Percentiles rank a stretch among this genome's conserved stretches.
These are phyloP conservation scores for Eucalyptus rudis DNA, from an alignment of 345 rosid species.

Conservation along the genomic window DNA sequence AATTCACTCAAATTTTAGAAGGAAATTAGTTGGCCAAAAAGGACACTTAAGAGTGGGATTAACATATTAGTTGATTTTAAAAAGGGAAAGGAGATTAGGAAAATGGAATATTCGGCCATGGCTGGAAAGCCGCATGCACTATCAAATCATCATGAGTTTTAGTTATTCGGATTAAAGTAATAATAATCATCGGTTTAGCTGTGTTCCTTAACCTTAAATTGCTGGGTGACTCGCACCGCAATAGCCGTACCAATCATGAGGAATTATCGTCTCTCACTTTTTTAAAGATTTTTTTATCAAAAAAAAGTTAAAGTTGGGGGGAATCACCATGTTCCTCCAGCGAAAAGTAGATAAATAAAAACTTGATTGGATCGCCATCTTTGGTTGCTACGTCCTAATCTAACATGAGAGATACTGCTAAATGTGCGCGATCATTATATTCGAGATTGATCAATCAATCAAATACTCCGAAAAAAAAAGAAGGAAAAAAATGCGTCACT, in stretches of 20 bases:
- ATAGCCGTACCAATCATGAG: conserved; percentile 5
- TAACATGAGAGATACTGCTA: not conserved
- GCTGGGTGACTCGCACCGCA: not conserved
- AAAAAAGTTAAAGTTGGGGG: not conserved
- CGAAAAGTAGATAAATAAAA: not conserved
- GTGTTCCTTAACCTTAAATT: not conserved
- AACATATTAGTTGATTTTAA: not conserved
- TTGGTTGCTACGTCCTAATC: not conserved
- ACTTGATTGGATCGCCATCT: not conserved
- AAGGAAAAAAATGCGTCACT: not conserved
- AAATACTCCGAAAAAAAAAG: no score
- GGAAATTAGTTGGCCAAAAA: not conserved
- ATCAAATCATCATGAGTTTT: not conserved
- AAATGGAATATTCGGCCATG: not conserved
- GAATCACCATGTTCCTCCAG: not conserved
- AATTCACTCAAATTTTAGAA: not conserved
- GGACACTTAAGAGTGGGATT: not conserved
- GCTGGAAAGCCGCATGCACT: not conserved
- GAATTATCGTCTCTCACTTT: not conserved
- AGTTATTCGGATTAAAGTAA: not conserved
- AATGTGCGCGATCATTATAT: not conserved
- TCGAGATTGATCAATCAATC: not conserved
- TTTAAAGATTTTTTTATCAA: no score
- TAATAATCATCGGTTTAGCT: not conserved
- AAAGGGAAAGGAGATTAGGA: not conserved